Evolutionary conservation across 176 grass and related monocot genomes (phyloP).

Genomic region (Zea luxurians): DNA sequence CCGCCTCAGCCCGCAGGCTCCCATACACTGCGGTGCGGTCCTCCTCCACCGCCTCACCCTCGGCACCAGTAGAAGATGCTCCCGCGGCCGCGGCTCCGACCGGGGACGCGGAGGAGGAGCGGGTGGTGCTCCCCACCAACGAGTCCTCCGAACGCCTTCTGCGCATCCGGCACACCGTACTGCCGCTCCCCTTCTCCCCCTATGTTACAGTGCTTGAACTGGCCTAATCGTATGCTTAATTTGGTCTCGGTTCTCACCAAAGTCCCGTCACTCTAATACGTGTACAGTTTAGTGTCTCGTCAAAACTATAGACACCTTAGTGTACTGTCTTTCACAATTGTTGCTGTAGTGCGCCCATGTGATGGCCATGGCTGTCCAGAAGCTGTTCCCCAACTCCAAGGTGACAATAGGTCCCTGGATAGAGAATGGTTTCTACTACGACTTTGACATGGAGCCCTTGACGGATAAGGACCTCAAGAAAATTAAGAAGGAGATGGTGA

Average conservation of each 20-base stretch:
- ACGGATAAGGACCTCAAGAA: conserved; percentile 94
- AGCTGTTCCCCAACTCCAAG: conserved; percentile 84
- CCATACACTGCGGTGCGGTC: conserved; percentile 10
- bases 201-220: neutral
- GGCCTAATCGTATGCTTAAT: neutral
- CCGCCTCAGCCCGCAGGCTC: conserved; percentile 15
- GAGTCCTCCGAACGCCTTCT: conserved; percentile 75
- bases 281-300: neutral
- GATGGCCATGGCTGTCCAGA: conserved; percentile 99
- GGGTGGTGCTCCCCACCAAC: conserved; percentile 80
- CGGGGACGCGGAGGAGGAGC: conserved; percentile 32
- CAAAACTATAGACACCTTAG: neutral
- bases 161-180: conserved; percentile 87
- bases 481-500: conserved; percentile 98
- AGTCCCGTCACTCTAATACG: neutral
- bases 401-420: conserved; percentile 98
- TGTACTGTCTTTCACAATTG: neutral
- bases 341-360: conserved; percentile 86
- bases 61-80: conserved; percentile 26
- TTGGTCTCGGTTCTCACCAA: neutral
- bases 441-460: conserved; percentile 92
- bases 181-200: neutral
- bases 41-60: conserved; percentile 35
- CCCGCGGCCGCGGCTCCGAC: conserved; percentile 8
- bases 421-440: conserved; percentile 96